Evolutionary conservation across 768 basidiomycete genomes (phyloP), one percentile per base, ranked within the genome.

Genomic region (Naematelia aurantialba): DNA sequence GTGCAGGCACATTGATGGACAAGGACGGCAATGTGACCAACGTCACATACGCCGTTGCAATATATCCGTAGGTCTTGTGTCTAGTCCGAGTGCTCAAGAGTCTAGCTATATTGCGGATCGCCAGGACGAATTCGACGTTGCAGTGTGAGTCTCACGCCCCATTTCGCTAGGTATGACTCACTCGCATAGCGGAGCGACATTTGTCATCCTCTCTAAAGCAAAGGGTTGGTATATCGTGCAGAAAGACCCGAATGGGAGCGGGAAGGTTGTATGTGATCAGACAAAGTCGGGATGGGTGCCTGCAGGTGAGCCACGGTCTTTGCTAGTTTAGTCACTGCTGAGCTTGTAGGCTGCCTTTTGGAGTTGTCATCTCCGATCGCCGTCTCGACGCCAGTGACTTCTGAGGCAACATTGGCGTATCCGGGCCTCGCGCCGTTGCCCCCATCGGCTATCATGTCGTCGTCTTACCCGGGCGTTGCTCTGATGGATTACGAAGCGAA

Each of bases 151-250:
- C 10, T 4, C 1, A 1, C 3, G 11, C 39, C 5, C 31, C 17
- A 42, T 19, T 5, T 21, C 27, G 34, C 57, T 29, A 53, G 27
- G 13, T 39, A 34, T 21, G 47, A 52, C 53, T 60, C n/a, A 67
- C 30, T 46, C 11, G 10, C 11, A 2, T 59, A 93, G 91, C 14
- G 91, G 91, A 42, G 90, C 93, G 71, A 91, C 91, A 1, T 97
- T 92, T 78, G 85, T 94, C 62, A 93, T 97, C 63, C 80, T 92
- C 44, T 89, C 89, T 55, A 85, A 93, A 54, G 87, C 92, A n/a
- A 87, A 93, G 56, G 94, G 96, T 0, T 99, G 96, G 96, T 99
- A 94, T 91, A 89, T 97, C 30, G 96, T 98, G 3, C 93, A 98
- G 73, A 86, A 89, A 30, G 96, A 99, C 76, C 88, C 88, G 27